phyloP scores from a whole-genome alignment of 805 yeast species.

The Hanseniaspora osmophila region DNA sequence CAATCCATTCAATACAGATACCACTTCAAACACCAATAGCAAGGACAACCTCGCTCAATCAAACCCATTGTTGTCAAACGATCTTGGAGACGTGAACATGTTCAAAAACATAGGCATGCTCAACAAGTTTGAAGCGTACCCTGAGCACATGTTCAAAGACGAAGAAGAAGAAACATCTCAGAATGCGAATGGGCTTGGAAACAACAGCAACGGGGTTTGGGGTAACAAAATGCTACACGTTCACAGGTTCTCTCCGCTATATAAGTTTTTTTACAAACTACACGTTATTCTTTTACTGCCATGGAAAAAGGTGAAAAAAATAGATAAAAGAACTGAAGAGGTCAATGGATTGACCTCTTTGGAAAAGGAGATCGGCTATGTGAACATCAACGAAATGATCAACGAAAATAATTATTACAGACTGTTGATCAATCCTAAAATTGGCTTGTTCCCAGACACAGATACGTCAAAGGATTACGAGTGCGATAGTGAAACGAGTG shows the following conservation, averaged over 20 bases:
- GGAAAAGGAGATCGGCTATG: background rate
- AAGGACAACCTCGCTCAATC: background rate
- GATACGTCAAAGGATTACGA: conserved; percentile 25
- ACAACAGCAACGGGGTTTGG: no score
- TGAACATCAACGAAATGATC: conserved; percentile 13
- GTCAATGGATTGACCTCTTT: no score
- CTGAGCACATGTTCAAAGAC: background rate
- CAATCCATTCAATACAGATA: background rate
- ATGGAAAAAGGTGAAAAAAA: background rate
- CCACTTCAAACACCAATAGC: background rate
- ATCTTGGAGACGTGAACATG: background rate
- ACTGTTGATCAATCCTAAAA: conserved; percentile 14
- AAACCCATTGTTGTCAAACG: background rate
- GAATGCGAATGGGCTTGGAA: no score
- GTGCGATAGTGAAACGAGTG: conserved; percentile 20
- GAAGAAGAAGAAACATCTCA: background rate
- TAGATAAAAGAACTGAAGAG: no score
- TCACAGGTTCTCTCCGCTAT: no score
- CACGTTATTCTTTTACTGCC: background rate
- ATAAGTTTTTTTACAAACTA: background rate
- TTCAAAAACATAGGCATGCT: background rate
- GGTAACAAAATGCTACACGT: no score
- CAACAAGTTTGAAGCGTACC: background rate
- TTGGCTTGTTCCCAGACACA: conserved; percentile 25
- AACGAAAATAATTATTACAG: conserved; percentile 16